These are phyloP conservation scores for Aspergillus terreus DNA, from an alignment of 2,329 filamentous ascomycete species.

Conservation along the genomic window DNA sequence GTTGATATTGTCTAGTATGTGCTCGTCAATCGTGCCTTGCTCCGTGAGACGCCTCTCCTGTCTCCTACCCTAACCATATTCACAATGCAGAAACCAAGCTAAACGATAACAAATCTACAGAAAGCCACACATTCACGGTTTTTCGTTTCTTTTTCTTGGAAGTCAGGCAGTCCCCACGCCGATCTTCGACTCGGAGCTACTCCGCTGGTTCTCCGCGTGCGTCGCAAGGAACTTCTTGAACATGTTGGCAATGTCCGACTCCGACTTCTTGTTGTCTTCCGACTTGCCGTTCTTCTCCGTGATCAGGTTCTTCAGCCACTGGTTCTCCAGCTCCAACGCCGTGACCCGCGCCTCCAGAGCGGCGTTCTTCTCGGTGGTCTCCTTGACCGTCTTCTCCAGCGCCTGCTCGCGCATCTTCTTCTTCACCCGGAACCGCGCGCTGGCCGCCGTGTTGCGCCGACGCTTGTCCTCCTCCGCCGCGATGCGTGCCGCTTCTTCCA, in stretches of 20 bases:
- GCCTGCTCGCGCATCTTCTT: conserved; percentile 93
- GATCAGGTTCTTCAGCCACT: conserved; percentile 74
- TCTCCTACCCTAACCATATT: conserved; percentile 8
- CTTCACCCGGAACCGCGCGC: conserved; percentile 89
- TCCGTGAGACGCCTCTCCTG: conserved; percentile 16
- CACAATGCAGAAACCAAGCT: conserved; percentile 2
- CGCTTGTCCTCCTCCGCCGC: conserved; percentile 92
- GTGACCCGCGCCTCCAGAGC: conserved; percentile 70
- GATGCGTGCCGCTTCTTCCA: conserved; percentile 67
- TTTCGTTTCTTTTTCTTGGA: not conserved
- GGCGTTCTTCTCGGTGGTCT: conserved; percentile 74
- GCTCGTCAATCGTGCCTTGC: conserved; percentile 15
- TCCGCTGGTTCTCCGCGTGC: conserved; percentile 26
- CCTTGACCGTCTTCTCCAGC: conserved; percentile 75
- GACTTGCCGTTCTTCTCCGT: conserved; percentile 67
- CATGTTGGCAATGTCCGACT: conserved; percentile 42
- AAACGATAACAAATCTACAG: conserved; percentile 4
- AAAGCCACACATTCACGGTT: conserved; percentile 2
- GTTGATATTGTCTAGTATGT: not conserved
- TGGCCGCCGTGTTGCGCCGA: conserved; percentile 82
- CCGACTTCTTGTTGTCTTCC: conserved; percentile 38
- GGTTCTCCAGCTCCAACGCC: conserved; percentile 76
- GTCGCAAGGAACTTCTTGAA: conserved; percentile 39
- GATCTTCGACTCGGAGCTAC: conserved; percentile 30
- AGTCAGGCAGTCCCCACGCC: conserved; percentile 26